Conservation (phyloP, 2,329 filamentous ascomycete species). For the Scedosporium apiospermum region DNA sequence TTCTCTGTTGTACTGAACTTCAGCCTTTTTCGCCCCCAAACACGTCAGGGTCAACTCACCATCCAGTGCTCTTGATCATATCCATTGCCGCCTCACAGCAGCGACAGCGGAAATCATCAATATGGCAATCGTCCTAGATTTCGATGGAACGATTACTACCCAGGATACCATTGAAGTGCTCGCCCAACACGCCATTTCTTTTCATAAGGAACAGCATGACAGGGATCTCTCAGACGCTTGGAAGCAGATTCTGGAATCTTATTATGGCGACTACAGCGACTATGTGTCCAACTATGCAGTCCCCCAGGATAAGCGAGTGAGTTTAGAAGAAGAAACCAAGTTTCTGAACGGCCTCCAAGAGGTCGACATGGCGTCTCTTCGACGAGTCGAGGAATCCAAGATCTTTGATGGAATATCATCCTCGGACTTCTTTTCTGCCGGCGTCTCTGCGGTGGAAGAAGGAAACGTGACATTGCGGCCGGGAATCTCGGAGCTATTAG, state of each 20-base stretch:
- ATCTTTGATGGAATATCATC: constrained; percentile 33
- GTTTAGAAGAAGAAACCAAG: constrained; percentile 26
- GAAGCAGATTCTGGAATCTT: constrained; percentile 34
- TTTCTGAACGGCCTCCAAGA: constrained; percentile 32
- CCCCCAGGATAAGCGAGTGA: constrained; percentile 20
- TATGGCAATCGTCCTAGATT: constrained; percentile 46
- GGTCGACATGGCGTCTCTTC: constrained; percentile 37
- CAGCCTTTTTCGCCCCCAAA: no score
- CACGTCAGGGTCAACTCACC: no score
- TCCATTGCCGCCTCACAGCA: no score
- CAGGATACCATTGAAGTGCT: constrained; percentile 42
- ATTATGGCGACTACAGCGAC: constrained; percentile 29
- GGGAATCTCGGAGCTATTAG: constrained; percentile 28
- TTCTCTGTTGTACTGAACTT: no score
- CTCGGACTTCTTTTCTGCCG: constrained; percentile 26
- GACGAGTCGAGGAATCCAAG: constrained; percentile 29
- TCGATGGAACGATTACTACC: constrained; percentile 49
- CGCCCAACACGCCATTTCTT: constrained; percentile 30
- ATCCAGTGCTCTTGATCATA: no score
- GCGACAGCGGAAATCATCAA: constrained; percentile 8
- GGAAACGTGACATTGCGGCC: constrained; percentile 25
- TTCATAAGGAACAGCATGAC: constrained; percentile 16
- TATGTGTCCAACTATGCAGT: constrained; percentile 26
- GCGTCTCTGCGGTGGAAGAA: constrained; percentile 21
- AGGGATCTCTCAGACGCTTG: constrained; percentile 28